Conservation (phyloP, 768 basidiomycete species). For the Agaricus subrufescens region DNA sequence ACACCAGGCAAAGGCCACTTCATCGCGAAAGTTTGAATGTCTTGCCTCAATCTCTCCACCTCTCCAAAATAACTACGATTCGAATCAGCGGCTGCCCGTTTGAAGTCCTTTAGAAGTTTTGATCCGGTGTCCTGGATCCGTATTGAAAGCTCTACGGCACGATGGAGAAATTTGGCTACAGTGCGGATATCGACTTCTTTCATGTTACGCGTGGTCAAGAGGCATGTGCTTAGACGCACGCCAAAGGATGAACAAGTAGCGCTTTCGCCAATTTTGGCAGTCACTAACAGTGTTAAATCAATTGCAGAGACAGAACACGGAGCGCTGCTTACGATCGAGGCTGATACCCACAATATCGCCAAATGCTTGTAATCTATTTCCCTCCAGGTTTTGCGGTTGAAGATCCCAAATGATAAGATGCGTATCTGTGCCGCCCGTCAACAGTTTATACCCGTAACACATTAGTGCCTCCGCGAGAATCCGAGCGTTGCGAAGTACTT, state of each 20-base stretch:
- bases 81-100: conserved; percentile 67
- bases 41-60: conserved; percentile 70
- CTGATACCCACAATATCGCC: conserved; percentile 96
- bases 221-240: conserved; percentile 92
- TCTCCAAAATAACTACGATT: conserved; percentile 62
- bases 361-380: conserved; percentile 97
- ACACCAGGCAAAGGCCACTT: conserved; percentile 94
- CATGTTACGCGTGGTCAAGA: conserved; percentile 94
- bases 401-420: conserved; percentile 98
- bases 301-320: background rate
- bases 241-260: conserved; percentile 96
- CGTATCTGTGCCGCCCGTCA: conserved; percentile 95
- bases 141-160: conserved; percentile 87
- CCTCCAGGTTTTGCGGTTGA: conserved; percentile 89
- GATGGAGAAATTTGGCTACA: conserved; percentile 90
- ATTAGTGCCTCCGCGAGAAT: conserved; percentile 71
- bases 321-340: conserved; percentile 70
- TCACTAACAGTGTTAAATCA: conserved; percentile 48
- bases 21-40: conserved; percentile 78
- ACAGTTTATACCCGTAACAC: conserved; percentile 87
- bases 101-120: conserved; percentile 95
- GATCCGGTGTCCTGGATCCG: conserved; percentile 88
- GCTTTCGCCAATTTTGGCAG: conserved; percentile 93
- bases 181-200: conserved; percentile 80
- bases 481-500: conserved; percentile 86